A percentile compares a stretch with the other conserved stretches of the same genome.
These are phyloP conservation scores for Neurospora pannonica DNA, from an alignment of 495 filamentous ascomycete species.

Conservation along the genomic window DNA sequence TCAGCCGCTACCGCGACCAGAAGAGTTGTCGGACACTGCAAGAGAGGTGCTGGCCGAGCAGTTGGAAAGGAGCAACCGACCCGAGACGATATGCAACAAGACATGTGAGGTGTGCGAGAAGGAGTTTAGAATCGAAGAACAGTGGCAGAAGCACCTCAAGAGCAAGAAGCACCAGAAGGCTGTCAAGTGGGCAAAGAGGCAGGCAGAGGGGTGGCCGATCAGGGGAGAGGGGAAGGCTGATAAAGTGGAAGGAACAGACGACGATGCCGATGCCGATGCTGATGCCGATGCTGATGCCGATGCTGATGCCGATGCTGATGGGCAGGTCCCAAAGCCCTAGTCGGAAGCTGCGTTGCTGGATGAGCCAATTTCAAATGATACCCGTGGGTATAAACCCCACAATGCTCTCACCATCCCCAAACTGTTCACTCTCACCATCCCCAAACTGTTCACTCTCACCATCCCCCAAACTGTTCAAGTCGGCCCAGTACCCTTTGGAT, in stretches of 20 bases:
- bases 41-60: conserved; percentile 44
- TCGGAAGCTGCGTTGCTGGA: neutral
- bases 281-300: neutral
- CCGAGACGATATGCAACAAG: conserved; percentile 40
- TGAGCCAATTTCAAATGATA: neutral
- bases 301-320: neutral
- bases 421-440: neutral
- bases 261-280: neutral
- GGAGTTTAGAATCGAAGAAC: conserved; percentile 55
- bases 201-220: conserved; percentile 3
- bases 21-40: conserved; percentile 50
- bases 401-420: neutral
- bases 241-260: neutral
- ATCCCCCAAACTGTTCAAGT: neutral
- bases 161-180: conserved; percentile 48
- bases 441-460: neutral
- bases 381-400: neutral
- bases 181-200: conserved; percentile 13
- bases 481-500: neutral
- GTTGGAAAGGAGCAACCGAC: conserved; percentile 38
- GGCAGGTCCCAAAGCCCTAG: neutral
- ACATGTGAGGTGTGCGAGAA: conserved; percentile 66
- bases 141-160: conserved; percentile 69
- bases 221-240: neutral
- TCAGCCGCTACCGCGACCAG: conserved; percentile 48